Percentiles rank a stretch among this genome's conserved stretches.
These are phyloP conservation scores for Naganishia onofrii DNA, from an alignment of 768 basidiomycete genomes.

Conservation along the genomic window DNA sequence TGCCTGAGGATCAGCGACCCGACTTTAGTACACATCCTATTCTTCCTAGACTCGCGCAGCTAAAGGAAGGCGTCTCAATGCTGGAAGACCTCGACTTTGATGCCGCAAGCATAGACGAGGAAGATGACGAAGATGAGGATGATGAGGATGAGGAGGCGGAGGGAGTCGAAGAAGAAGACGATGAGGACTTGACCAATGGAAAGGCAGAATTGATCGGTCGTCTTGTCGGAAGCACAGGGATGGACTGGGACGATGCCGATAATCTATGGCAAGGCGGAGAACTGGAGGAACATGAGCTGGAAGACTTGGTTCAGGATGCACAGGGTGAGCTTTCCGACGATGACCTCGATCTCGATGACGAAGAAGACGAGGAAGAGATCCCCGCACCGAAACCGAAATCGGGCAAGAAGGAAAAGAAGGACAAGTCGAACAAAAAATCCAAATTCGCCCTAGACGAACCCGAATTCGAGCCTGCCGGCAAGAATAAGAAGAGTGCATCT, in stretches of 20 bases:
- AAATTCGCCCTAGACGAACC: constrained; percentile 61
- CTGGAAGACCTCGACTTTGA: constrained; percentile 81
- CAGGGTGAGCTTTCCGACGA: constrained; percentile 45
- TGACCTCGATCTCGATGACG: constrained; percentile 31
- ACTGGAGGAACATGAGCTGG: constrained; percentile 47
- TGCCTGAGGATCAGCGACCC: constrained; percentile 62
- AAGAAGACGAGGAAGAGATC: constrained; percentile 32
- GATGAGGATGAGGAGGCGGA: constrained; percentile 48
- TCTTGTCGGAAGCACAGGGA: constrained; percentile 51
- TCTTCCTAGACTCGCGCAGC: constrained; percentile 68
- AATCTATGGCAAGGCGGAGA: constrained; percentile 39
- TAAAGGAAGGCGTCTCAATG: constrained; percentile 76
- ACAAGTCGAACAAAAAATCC: constrained; percentile 59
- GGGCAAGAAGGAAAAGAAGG: constrained; percentile 34
- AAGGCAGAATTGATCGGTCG: constrained; percentile 29
- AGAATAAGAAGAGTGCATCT: constrained; percentile 26
- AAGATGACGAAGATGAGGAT: constrained; percentile 56
- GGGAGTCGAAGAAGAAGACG: constrained; percentile 40
- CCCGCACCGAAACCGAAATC: constrained; percentile 34
- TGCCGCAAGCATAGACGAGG: constrained; percentile 45
- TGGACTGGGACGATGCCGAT: constrained; percentile 40
- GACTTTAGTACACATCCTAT: constrained; percentile 67
- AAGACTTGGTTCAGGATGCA: constrained; percentile 37
- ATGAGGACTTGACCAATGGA: constrained; percentile 33
- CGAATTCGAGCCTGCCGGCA: constrained; percentile 57